These are phyloP conservation scores for Xenoacremonium recifei DNA, from an alignment of 2,329 filamentous ascomycete genomes.

Conservation along the genomic window DNA sequence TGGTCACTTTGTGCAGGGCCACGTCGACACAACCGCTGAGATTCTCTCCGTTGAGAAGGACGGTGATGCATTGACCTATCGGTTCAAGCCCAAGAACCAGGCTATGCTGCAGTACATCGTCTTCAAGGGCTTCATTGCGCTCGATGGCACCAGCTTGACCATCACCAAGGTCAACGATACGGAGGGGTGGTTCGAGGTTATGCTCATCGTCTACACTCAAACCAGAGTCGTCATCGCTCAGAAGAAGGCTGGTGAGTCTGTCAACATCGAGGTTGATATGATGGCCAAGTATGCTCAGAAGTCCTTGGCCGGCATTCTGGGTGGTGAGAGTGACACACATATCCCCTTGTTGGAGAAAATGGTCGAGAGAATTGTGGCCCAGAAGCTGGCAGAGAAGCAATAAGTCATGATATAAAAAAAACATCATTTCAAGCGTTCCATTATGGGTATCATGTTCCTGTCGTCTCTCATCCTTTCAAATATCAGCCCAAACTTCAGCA, in stretches of 20 bases:
- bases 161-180: slow-evolving; percentile 81
- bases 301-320: slow-evolving; percentile 72
- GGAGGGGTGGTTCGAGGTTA: slow-evolving; percentile 87
- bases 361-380: slow-evolving; percentile 72
- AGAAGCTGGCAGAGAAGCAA: slow-evolving; percentile 41
- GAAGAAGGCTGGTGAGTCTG: slow-evolving; percentile 76
- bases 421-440: slow-evolving; percentile 11
- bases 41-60: slow-evolving; percentile 74
- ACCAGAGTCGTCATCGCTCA: slow-evolving; percentile 80
- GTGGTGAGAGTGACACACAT: slow-evolving; percentile 50
- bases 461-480: slow-evolving; percentile 29
- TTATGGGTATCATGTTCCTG: slow-evolving; percentile 21
- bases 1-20: slow-evolving; percentile 96
- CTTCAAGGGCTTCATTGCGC: slow-evolving; percentile 91
- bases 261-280: slow-evolving; percentile 94
- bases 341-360: slow-evolving; percentile 67
- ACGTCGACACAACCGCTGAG: slow-evolving; percentile 86
- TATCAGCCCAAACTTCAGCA: slow-evolving; percentile 68
- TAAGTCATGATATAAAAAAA: slow-evolving; percentile 11
- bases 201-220: slow-evolving; percentile 97
- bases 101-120: slow-evolving; percentile 83
- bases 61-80: slow-evolving; percentile 86
- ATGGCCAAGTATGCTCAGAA: slow-evolving; percentile 85
- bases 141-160: slow-evolving; percentile 93
- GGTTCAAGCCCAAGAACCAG: slow-evolving; percentile 69